phyloP scores from a whole-genome alignment of 805 yeast genomes.

The Starmerella khaoyaiensis region DNA sequence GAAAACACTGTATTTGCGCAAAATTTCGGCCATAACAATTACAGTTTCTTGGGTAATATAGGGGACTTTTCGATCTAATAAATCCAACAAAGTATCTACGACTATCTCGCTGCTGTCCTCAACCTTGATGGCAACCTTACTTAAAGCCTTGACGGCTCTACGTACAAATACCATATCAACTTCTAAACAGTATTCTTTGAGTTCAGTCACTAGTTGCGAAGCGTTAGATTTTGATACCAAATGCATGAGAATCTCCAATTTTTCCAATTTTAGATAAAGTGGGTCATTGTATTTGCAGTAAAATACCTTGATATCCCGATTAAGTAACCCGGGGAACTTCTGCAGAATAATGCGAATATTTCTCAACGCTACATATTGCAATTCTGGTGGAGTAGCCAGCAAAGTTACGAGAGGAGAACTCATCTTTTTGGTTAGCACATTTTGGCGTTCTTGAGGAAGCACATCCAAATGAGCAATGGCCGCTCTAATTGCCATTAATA shows the following conservation, averaged over 20 bases:
- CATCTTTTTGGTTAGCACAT: constrained; percentile 49
- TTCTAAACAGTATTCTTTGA: constrained; percentile 80
- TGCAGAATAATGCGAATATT: constrained; percentile 83
- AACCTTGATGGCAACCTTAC: constrained; percentile 74
- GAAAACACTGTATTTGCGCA: constrained; percentile 56
- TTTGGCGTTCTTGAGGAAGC: constrained; percentile 27
- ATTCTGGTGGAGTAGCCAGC: constrained; percentile 81
- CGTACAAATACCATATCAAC: constrained; percentile 82
- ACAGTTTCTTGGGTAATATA: constrained; percentile 73
- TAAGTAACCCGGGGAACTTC: constrained; percentile 67
- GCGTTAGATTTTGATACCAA: constrained; percentile 56
- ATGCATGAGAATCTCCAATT: constrained; percentile 71
- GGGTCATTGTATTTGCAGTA: constrained; percentile 86
- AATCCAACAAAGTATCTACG: constrained; percentile 50
- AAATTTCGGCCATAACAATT: constrained; percentile 60
- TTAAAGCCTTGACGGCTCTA: constrained; percentile 79
- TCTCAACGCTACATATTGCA: constrained; percentile 84
- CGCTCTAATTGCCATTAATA: constrained; percentile 69
- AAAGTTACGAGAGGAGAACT: constrained; percentile 79
- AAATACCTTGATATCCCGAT: constrained; percentile 74
- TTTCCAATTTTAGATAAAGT: constrained; percentile 87
- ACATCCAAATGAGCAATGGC: constrained; percentile 47
- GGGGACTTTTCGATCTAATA: constrained; percentile 45
- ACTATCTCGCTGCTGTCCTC: constrained; percentile 50
- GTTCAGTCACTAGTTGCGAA: constrained; percentile 53